Percentiles rank a stretch among this genome's conserved stretches.
These are phyloP conservation scores for Phytophthora ohioensis DNA, from an alignment of 352 stramenopile species.

Conservation along the genomic window DNA sequence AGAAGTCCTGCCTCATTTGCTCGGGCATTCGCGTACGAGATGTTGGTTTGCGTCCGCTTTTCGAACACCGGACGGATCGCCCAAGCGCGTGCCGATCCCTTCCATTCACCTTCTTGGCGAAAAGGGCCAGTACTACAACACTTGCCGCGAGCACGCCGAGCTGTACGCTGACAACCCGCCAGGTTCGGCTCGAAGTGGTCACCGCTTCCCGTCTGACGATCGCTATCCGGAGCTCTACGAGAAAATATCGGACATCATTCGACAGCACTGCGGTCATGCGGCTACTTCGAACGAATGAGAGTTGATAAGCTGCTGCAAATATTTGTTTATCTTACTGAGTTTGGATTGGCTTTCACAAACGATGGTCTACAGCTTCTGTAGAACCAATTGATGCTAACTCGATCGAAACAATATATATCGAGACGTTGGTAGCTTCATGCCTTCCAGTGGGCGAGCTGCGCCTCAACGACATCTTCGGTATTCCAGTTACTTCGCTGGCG, in stretches of 20 bases:
- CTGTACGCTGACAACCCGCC: constrained; percentile 34
- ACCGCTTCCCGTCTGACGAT: constrained; percentile 39
- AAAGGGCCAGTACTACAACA: constrained; percentile 52
- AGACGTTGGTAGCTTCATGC: constrained; percentile 3
- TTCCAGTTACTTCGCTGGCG: constrained; percentile 24
- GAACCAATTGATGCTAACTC: not conserved
- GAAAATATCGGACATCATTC: constrained; percentile 32
- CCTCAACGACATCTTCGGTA: not conserved
- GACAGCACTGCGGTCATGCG: constrained; percentile 22
- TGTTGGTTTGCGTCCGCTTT: constrained; percentile 37
- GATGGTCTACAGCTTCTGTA: not conserved
- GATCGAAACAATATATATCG: constrained; percentile 9
- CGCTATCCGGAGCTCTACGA: constrained; percentile 34
- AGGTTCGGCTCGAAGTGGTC: constrained; percentile 25
- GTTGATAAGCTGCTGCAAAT: not conserved
- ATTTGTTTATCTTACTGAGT: not conserved
- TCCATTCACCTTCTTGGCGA: constrained; percentile 68
- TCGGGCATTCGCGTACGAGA: constrained; percentile 40
- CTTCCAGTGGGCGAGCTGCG: constrained; percentile 24
- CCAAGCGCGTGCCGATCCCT: constrained; percentile 50
- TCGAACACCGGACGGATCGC: constrained; percentile 36
- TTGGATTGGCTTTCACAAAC: not conserved
- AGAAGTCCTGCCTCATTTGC: constrained; percentile 59
- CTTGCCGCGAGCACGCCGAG: constrained; percentile 42
- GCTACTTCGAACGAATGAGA: not conserved